These are phyloP conservation scores for Cadophora gregata DNA, from an alignment of 2,329 filamentous ascomycete genomes.

Conservation along the genomic window DNA sequence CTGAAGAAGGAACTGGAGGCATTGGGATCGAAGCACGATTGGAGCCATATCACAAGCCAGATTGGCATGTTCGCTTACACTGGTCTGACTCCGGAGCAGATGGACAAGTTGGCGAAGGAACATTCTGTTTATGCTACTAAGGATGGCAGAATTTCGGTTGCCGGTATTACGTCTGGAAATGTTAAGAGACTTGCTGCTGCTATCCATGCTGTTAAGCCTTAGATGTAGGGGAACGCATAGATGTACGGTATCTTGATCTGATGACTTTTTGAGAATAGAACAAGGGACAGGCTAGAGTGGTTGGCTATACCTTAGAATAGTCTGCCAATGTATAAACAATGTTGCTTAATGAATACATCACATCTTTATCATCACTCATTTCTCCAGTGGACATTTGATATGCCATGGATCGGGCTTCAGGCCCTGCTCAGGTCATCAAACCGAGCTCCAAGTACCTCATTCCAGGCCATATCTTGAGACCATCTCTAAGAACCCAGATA, in stretches of 20 bases:
- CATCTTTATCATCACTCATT: background rate
- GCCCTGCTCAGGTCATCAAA: no score
- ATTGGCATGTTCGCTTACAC: conserved; percentile 99
- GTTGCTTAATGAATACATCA: conserved; percentile 7
- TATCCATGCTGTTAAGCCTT: conserved; percentile 78
- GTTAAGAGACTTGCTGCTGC: conserved; percentile 81
- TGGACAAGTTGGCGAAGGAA: conserved; percentile 90
- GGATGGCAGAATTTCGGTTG: conserved; percentile 85
- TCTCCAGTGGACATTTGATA: no score
- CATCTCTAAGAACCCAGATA: no score
- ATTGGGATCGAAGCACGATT: conserved; percentile 95
- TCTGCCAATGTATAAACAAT: conserved; percentile 27
- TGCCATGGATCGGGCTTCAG: no score
- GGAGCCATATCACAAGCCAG: conserved; percentile 98
- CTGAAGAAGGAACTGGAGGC: conserved; percentile 95
- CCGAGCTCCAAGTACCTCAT: background rate
- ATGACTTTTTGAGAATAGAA: conserved; percentile 10
- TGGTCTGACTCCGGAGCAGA: conserved; percentile 87
- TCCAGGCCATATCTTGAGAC: no score
- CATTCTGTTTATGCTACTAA: conserved; percentile 98
- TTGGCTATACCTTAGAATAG: conserved; percentile 25
- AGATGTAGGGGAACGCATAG: conserved; percentile 20
- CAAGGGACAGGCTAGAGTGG: background rate
- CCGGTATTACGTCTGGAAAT: conserved; percentile 81
- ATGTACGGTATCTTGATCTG: conserved; percentile 2